phyloP scores from a whole-genome alignment of 805 yeast species.

The Cephaloascus fragrans region DNA sequence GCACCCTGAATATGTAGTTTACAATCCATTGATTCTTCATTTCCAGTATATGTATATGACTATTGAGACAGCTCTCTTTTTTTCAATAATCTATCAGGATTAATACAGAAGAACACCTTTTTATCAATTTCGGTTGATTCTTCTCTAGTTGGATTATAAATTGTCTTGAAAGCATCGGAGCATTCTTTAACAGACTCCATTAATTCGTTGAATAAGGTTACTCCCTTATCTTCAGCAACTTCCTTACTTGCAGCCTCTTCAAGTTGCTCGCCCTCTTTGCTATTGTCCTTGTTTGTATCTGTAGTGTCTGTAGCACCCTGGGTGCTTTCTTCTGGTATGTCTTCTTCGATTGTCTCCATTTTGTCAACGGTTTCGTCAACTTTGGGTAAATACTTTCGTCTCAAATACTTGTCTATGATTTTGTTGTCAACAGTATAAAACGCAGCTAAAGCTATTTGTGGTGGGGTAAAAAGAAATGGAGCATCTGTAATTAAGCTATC shows the following conservation, averaged over 20 bases:
- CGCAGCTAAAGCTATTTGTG: conserved; percentile 90
- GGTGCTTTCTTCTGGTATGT: neutral
- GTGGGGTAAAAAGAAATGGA: conserved; percentile 75
- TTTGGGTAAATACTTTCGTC: conserved; percentile 43
- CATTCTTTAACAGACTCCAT: conserved; percentile 40
- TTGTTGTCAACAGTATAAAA: conserved; percentile 58
- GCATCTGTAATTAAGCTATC: conserved; percentile 73
- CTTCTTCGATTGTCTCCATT: conserved; percentile 3
- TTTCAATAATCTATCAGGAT: conserved; percentile 45
- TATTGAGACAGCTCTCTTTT: conserved; percentile 16
- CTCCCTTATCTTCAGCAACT: neutral
- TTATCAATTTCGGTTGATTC: conserved; percentile 55
- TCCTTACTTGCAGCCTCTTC: conserved; percentile 5
- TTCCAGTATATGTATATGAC: too few species aligned
- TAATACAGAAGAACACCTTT: conserved; percentile 51
- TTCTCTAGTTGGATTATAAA: conserved; percentile 41
- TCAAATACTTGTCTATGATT: conserved; percentile 56
- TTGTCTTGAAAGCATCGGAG: conserved; percentile 29
- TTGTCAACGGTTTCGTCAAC: conserved; percentile 10
- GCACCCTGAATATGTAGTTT: too few species aligned
- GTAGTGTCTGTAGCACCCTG: neutral
- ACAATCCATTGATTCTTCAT: too few species aligned
- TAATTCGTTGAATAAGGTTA: conserved; percentile 30
- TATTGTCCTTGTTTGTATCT: conserved; percentile 1
- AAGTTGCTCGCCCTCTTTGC: conserved; percentile 6